Conservation (phyloP, 441 rosid genomes). For the Erodium moschatum region DNA sequence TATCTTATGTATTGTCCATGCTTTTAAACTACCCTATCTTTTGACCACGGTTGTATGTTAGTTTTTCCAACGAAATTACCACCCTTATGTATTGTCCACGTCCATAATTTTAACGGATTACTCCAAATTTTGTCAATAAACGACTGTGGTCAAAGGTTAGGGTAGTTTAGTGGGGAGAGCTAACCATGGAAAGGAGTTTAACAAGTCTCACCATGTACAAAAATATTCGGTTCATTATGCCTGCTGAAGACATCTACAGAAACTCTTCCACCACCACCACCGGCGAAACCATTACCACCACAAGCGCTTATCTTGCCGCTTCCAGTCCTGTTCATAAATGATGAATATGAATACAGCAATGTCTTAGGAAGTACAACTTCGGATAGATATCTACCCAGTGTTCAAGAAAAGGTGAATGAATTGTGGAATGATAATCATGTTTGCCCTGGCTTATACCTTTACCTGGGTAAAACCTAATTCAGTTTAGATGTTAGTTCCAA, state of each 20-base stretch:
- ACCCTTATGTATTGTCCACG: no score
- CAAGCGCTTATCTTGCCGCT: slow-evolving; percentile 81
- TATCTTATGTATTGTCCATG: no score
- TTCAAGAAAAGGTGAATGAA: background rate
- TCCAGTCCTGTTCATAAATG: slow-evolving; percentile 69
- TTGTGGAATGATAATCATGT: background rate
- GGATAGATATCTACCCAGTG: no score
- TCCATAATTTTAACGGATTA: no score
- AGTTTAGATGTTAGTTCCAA: background rate
- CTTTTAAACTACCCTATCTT: no score
- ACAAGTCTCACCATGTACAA: slow-evolving; percentile 70
- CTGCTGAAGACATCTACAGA: slow-evolving; percentile 88
- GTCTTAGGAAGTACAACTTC: no score
- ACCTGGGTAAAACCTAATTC: background rate
- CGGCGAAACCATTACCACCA: slow-evolving; percentile 93
- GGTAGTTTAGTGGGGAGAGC: background rate
- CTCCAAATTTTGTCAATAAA: no score
- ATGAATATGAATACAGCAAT: background rate
- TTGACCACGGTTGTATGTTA: no score
- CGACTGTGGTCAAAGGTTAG: no score
- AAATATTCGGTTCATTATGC: slow-evolving; percentile 80
- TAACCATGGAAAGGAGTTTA: background rate
- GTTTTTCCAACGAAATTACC: no score
- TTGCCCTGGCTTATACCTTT: background rate
- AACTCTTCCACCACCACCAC: slow-evolving; percentile 99